These are phyloP conservation scores for Phalaenopsis equestris DNA, from an alignment of 106 monocot species.

Conservation along the genomic window DNA sequence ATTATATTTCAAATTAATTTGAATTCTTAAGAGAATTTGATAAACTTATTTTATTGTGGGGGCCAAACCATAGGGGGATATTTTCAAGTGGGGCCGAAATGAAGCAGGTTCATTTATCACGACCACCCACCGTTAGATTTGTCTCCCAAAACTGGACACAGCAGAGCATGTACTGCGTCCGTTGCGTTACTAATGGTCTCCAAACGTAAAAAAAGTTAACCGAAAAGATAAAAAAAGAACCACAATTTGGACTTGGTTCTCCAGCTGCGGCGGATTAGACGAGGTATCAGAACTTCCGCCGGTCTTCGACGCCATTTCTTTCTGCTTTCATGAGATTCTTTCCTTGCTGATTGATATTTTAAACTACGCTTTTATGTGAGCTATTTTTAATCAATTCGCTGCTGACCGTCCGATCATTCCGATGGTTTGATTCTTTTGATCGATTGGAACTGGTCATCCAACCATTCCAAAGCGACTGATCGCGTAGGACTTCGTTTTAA, in stretches of 20 bases:
- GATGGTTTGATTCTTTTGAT: not conserved
- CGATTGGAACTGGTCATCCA: not conserved
- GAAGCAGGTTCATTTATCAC: not conserved
- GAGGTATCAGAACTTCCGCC: constrained; percentile 4
- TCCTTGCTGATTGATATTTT: not conserved
- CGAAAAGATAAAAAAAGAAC: no score
- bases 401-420: constrained; percentile 1
- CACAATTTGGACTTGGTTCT: not conserved
- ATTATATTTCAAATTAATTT: no score
- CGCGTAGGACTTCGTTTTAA: not conserved
- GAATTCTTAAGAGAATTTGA: no score
- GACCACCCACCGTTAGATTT: not conserved
- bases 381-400: not conserved
- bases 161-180: constrained; percentile 6
- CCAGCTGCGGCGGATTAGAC: not conserved
- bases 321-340: not conserved
- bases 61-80: not conserved
- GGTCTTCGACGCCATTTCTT: not conserved
- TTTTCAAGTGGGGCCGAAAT: not conserved
- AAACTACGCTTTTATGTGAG: not conserved
- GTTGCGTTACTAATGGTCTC: not conserved
- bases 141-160: constrained; percentile 6
- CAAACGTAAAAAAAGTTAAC: not conserved
- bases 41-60: no score
- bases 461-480: not conserved